phyloP scores from a whole-genome alignment of 2,329 filamentous ascomycete species.

The Fusarium sp. region DNA sequence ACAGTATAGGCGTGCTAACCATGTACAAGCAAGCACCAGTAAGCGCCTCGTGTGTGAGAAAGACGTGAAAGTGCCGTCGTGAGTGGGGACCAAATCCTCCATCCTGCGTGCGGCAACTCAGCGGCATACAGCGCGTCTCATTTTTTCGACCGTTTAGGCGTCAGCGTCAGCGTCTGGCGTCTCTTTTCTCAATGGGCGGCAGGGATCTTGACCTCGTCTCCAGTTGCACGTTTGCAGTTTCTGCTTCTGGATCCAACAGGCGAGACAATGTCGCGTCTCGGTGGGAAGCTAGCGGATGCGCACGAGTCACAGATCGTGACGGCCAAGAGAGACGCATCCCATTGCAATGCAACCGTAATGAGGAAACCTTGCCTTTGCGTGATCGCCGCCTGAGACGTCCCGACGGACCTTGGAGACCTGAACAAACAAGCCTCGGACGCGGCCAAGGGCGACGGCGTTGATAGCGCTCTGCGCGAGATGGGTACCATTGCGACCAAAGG shows the following conservation, averaged over 20 bases:
- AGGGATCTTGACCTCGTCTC: slow-evolving; percentile 22
- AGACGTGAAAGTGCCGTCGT: neutral
- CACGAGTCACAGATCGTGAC: slow-evolving; percentile 18
- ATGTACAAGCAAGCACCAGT: slow-evolving; percentile 24
- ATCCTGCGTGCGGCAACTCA: slow-evolving; percentile 9
- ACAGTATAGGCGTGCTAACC: slow-evolving; percentile 5
- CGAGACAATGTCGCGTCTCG: slow-evolving; percentile 11
- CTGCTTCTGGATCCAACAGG: slow-evolving; percentile 9
- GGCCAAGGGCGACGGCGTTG: slow-evolving; percentile 32
- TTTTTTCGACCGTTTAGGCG: slow-evolving; percentile 13
- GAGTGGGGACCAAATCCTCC: slow-evolving; percentile 13
- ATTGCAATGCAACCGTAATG: slow-evolving; percentile 9
- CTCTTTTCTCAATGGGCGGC: slow-evolving; percentile 17
- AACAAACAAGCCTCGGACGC: slow-evolving; percentile 6
- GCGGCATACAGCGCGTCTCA: slow-evolving; percentile 27
- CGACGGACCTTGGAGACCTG: slow-evolving; percentile 2
- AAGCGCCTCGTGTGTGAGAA: slow-evolving; percentile 3
- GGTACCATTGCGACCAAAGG: slow-evolving; percentile 16
- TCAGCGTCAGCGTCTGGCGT: slow-evolving; percentile 34
- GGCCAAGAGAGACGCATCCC: neutral
- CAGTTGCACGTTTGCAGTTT: slow-evolving; percentile 4
- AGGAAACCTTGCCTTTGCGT: neutral
- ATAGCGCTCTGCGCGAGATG: slow-evolving; percentile 12
- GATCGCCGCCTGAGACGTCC: slow-evolving; percentile 10
- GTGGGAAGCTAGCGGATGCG: slow-evolving; percentile 18